Evolutionary conservation across 371 early-diverging fungal species (phyloP).

Genomic region (Gilbertella persicaria): DNA sequence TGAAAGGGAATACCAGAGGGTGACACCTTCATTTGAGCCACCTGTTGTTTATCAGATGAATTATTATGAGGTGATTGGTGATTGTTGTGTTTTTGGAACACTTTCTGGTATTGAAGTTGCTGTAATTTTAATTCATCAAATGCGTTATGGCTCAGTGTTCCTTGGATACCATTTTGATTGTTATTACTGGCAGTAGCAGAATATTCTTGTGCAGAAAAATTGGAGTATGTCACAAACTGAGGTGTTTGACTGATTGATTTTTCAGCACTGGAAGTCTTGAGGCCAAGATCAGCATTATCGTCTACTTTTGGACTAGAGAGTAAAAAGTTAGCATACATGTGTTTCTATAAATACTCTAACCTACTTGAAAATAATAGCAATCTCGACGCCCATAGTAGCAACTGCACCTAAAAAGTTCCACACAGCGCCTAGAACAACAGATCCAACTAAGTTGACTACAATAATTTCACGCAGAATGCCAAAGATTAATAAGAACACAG

Average conservation of each 20-base stretch:
- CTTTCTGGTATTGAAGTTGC: constrained; percentile 27
- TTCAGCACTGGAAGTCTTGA: constrained; percentile 21
- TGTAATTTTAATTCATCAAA: constrained; percentile 30
- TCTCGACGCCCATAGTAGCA: constrained; percentile 17
- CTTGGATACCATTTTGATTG: constrained; percentile 10
- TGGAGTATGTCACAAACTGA: constrained; percentile 21
- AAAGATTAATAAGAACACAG: constrained; percentile 24
- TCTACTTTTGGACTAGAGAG: constrained; percentile 20
- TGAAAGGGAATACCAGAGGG: constrained; percentile 11
- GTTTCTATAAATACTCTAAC: neutral
- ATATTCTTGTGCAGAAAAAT: constrained; percentile 27
- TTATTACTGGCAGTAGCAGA: constrained; percentile 1
- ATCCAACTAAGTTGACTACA: constrained; percentile 17
- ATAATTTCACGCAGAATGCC: constrained; percentile 27
- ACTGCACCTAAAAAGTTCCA: constrained; percentile 30
- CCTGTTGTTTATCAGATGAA: neutral
- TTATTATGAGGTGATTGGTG: constrained; percentile 10
- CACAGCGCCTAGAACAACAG: constrained; percentile 20
- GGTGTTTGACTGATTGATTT: constrained; percentile 10
- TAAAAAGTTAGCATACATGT: neutral
- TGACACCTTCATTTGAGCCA: constrained; percentile 9
- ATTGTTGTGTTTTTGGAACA: constrained; percentile 29
- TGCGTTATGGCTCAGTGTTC: constrained; percentile 13
- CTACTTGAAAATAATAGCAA: constrained; percentile 30
- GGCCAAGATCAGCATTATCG: constrained; percentile 16